Conservation (phyloP, 331 rosid species). For the Acacia pycnantha region DNA sequence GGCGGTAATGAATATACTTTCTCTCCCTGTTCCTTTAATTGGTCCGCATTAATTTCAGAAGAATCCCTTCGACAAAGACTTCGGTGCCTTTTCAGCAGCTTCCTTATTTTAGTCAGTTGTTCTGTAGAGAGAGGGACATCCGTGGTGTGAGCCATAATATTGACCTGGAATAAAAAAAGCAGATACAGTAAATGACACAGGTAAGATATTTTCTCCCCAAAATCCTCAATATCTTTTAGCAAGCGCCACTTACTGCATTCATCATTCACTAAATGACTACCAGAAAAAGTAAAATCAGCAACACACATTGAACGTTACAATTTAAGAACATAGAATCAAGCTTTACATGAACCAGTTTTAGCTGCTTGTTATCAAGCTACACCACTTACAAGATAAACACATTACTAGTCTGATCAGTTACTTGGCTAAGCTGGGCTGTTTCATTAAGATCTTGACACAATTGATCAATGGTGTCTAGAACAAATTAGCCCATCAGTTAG, state of each 20-base stretch:
- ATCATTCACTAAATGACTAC: neutral
- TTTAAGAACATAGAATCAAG: neutral
- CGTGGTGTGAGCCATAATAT: constrained; percentile 76
- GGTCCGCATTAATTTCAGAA: constrained; percentile 42
- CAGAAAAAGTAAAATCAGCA: neutral
- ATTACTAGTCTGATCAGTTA: neutral
- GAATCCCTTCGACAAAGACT: constrained; percentile 48
- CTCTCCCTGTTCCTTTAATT: constrained; percentile 27
- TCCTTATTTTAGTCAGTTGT: constrained; percentile 67
- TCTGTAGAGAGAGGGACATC: constrained; percentile 75
- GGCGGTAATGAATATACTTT: constrained; percentile 32
- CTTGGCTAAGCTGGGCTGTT: constrained; percentile 14
- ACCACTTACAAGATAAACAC: constrained; percentile 10
- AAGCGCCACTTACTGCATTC: constrained; percentile 6
- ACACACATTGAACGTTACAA: neutral
- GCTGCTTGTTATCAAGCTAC: neutral
- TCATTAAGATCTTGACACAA: neutral
- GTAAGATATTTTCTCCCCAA: constrained; percentile 9
- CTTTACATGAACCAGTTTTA: constrained; percentile 12
- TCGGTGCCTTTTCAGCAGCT: constrained; percentile 71
- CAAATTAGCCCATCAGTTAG: neutral
- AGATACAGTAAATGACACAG: constrained; percentile 21
- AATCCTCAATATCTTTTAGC: neutral
- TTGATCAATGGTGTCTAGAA: neutral
- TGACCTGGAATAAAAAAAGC: constrained; percentile 64